phyloP scores from a whole-genome alignment of 352 stramenopile genomes.

The Halophytophthora batemanensis region DNA sequence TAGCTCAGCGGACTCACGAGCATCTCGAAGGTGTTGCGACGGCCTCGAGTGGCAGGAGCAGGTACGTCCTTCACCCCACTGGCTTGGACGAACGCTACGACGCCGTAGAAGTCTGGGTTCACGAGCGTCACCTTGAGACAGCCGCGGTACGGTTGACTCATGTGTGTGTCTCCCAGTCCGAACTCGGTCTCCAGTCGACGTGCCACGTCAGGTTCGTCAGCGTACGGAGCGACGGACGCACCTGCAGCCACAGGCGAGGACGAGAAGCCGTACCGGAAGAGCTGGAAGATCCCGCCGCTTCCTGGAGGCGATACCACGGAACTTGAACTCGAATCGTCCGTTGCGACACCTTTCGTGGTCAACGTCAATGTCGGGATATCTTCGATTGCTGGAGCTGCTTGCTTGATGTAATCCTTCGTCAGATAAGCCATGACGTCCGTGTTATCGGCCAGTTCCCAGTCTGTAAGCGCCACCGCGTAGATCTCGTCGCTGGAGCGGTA shows the following conservation, averaged over 20 bases:
- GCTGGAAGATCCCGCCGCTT: constrained; percentile 65
- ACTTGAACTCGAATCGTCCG: neutral
- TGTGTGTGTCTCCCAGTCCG: constrained; percentile 44
- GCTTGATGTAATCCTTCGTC: constrained; percentile 38
- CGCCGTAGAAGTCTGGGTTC: constrained; percentile 38
- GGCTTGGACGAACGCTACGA: constrained; percentile 52
- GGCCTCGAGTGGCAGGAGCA: constrained; percentile 14
- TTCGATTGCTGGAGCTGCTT: constrained; percentile 23
- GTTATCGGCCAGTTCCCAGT: constrained; percentile 39
- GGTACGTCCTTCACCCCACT: constrained; percentile 32
- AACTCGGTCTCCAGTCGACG: constrained; percentile 58
- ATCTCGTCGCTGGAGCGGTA: constrained; percentile 44
- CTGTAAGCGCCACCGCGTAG: constrained; percentile 48
- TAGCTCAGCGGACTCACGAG: constrained; percentile 73
- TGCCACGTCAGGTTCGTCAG: constrained; percentile 32
- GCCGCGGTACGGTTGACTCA: constrained; percentile 47
- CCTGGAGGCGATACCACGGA: constrained; percentile 16
- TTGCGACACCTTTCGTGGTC: constrained; percentile 12
- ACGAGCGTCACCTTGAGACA: constrained; percentile 45
- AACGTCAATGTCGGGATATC: constrained; percentile 37
- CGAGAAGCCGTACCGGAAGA: constrained; percentile 58
- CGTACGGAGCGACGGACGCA: constrained; percentile 26
- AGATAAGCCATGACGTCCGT: constrained; percentile 54
- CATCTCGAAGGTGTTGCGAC: constrained; percentile 70
- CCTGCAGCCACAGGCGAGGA: constrained; percentile 12